phyloP scores from a whole-genome alignment of 2,329 filamentous ascomycete genomes.

The Botrytis tulipae region DNA sequence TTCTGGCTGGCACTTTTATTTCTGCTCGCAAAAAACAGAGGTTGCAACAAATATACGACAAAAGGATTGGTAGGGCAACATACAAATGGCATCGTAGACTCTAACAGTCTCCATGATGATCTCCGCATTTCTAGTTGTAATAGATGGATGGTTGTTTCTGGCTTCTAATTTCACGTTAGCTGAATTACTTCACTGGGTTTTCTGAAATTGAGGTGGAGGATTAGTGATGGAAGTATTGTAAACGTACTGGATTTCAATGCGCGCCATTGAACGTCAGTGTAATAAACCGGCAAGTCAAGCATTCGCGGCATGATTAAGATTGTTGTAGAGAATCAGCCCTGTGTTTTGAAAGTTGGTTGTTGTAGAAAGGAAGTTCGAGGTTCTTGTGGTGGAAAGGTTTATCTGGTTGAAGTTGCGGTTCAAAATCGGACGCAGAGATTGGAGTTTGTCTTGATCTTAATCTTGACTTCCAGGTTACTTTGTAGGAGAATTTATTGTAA shows the following conservation, averaged over 20 bases:
- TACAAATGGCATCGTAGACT: slow-evolving; percentile 5
- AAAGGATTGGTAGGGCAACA: neutral
- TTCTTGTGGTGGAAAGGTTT: neutral
- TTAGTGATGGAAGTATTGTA: too few species aligned
- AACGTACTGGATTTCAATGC: slow-evolving; percentile 4
- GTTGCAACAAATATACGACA: neutral
- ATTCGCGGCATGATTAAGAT: neutral
- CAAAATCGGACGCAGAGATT: neutral
- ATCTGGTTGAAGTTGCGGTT: neutral
- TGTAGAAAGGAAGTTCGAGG: neutral
- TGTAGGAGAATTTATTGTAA: neutral
- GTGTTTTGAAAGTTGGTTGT: neutral
- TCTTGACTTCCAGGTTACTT: neutral
- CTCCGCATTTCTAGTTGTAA: neutral
- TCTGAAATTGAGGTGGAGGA: neutral
- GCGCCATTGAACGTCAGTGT: slow-evolving; percentile 11
- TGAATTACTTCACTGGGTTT: neutral
- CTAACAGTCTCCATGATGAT: neutral
- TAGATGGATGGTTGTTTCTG: neutral
- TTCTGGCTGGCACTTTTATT: neutral
- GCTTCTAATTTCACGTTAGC: slow-evolving; percentile 1
- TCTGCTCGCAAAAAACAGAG: too few species aligned
- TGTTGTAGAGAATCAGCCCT: neutral
- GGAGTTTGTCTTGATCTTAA: neutral
- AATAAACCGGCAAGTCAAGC: neutral